Percentiles rank a stretch among this genome's conserved stretches.
phyloP scores from a whole-genome alignment of 2,329 filamentous ascomycete species.

The Chaetomium globosum region DNA sequence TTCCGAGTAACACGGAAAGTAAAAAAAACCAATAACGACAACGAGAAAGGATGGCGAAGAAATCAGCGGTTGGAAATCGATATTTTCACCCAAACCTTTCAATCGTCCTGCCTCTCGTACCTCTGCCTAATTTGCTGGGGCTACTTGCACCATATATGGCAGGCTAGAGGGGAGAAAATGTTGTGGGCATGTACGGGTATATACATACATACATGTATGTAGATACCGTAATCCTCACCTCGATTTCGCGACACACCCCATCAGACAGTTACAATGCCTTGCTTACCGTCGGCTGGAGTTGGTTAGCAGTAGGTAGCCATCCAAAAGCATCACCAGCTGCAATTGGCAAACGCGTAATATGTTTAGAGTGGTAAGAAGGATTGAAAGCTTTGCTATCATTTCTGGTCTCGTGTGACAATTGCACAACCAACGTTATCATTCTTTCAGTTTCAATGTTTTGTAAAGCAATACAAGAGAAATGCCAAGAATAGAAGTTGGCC shows the following conservation, averaged over 20 bases:
- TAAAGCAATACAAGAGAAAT: background rate
- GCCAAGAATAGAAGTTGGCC: background rate
- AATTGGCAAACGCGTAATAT: background rate
- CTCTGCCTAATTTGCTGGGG: conserved; percentile 1
- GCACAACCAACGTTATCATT: too few relatives aligned
- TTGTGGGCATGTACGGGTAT: conserved; percentile 17
- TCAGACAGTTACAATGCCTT: background rate
- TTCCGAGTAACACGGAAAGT: background rate
- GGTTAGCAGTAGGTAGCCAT: background rate
- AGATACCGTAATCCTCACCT: conserved; percentile 22
- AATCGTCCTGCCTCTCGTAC: background rate
- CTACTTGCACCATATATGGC: background rate
- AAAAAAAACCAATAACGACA: background rate
- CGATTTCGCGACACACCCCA: background rate
- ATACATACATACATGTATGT: conserved; percentile 5
- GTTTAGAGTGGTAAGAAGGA: background rate
- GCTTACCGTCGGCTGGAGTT: background rate
- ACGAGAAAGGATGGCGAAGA: background rate
- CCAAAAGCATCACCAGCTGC: background rate
- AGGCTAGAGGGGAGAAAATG: conserved; percentile 25
- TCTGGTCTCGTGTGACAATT: too few relatives aligned
- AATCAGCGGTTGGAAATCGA: background rate
- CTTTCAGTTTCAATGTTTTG: background rate
- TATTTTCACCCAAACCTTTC: background rate
- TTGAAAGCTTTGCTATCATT: background rate